Base-by-base conservation (phyloP, 2,329 filamentous ascomycete genomes). In the Rhinocladiella similis region DNA sequence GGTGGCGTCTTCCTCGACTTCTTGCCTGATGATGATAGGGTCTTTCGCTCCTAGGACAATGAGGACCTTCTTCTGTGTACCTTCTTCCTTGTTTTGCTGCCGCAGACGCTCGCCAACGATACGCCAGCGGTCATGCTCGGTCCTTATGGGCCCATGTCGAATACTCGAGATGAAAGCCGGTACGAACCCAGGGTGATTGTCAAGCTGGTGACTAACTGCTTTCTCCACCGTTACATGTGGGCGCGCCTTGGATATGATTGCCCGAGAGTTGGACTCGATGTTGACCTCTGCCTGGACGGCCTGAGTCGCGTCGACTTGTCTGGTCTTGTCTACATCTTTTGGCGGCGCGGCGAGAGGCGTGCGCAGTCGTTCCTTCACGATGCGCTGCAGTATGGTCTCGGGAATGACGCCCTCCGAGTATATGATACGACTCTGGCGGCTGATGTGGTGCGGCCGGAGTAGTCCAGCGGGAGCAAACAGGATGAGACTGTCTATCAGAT, bases 381-480 rank as follows among this genome's bases (percentile, higher is more conserved):
- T 66, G n/a, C 69, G 72, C n/a, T 74, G 70, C 1, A 83, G 70
- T 6, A 89, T 61, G 46, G 72, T 75, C 57, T 84, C 81, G 0
- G 88, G 87, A 27, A 91, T 68, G 20, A 84, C 66, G 0, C 80
- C 80, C 4, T 75, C 76, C 4, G 78, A 79, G 68, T 90, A 90
- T 7, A 91, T 75, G 18, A 91, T 63, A 52, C 80, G 80, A 65
- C 81, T 85, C 59, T 78, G 77, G 71, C 81, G 80, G 56, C 81
- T 80, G 54, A 90, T 79, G 65, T 88, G 84, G 13, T 75, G 74
- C 3, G 75, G 72, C n/a, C 88, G 80, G 47, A 96, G 83, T 43
- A 96, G 77, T 0, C 92, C 92, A 0, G 86, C 80, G 0, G 92
- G 91, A 0, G 91, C 90, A 41, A 97, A 80, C 5, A 96, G 81